Base-by-base conservation (phyloP, 306 rosid genomes). In the Prunus kanzakura region DNA sequence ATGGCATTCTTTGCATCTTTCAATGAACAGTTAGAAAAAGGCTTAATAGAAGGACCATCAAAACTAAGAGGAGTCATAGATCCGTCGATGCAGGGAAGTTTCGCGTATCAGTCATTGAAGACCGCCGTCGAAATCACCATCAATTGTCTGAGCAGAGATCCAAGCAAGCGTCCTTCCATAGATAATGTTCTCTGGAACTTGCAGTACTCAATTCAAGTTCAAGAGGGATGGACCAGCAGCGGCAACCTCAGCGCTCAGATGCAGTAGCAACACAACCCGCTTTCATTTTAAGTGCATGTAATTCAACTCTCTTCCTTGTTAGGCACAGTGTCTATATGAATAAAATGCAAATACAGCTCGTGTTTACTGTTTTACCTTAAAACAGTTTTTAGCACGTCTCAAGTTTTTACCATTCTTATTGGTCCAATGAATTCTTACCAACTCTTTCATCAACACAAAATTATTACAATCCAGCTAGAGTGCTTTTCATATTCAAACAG, bases 171-270 rank as follows among this genome's bases (percentile, higher is more conserved):
- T 25, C 98, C 98, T 73, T 95, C 98, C 0, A 88, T 95, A 14
- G 97, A 95, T 69, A 96, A 95, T 27, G 86, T 92, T 61, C 84
- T 92, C 11, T 95, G 98, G 98, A 87, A 95, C 79, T 76, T 95
- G 85, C 97, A 92, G 84, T 95, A 95, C 67, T 81, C 98, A 19
- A 81, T 90, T 79, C 98, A 95, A 80, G 96, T 92, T 78, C 97
- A 95, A 84, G 98, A 90, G 75, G 91, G 91, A 1, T 89, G 98
- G 92, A 86, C 85, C 45, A 90, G 96, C 81, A 89, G 98, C 67
- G 99, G 97, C 64, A 91, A 83, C 80, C 85, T 91, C 12, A 76
- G 87, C 67, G 46, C 84, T 43, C 82, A 80, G 57, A 83, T 80
- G 78, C 83, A 86, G 71, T 51, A 4, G 11, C 8, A 7, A 25